These are phyloP conservation scores for Talaromyces sp. DNA, from an alignment of 2,329 filamentous ascomycete genomes.

Conservation along the genomic window DNA sequence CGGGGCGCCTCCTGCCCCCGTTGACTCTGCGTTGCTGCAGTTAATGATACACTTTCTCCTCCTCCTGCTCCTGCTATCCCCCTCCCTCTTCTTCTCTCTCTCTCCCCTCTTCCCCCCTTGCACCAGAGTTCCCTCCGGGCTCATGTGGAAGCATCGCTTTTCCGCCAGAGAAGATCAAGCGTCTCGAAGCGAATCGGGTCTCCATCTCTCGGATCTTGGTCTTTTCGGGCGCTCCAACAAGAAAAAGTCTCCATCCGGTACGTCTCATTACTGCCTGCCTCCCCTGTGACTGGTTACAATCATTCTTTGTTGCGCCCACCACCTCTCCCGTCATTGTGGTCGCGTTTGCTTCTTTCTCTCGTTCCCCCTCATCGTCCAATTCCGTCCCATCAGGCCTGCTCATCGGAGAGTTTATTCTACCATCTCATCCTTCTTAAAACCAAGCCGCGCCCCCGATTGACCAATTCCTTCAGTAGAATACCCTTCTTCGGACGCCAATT, in stretches of 20 bases:
- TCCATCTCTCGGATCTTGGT: constrained; percentile 26
- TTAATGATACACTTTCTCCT: background rate
- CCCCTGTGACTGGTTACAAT: background rate
- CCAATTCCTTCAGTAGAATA: background rate
- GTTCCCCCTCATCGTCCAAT: background rate
- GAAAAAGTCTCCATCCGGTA: constrained; percentile 28
- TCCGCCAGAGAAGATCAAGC: constrained; percentile 35
- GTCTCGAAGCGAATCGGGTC: constrained; percentile 30
- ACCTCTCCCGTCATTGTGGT: background rate
- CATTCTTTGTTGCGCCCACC: background rate
- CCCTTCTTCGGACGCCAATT: background rate
- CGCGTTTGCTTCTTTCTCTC: background rate
- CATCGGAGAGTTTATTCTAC: background rate
- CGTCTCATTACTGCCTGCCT: constrained; percentile 8
- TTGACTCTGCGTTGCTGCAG: background rate
- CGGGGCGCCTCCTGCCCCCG: background rate
- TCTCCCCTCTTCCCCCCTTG: background rate
- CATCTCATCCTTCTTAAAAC: background rate
- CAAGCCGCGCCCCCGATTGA: background rate
- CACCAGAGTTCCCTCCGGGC: background rate
- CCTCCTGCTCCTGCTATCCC: background rate
- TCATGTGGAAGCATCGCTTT: constrained; percentile 38
- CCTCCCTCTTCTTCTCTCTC: background rate
- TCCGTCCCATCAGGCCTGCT: background rate
- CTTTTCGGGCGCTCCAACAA: constrained; percentile 30